phyloP scores from a whole-genome alignment of 2,329 filamentous ascomycete genomes.

The Neocatenulostroma microsporum region DNA sequence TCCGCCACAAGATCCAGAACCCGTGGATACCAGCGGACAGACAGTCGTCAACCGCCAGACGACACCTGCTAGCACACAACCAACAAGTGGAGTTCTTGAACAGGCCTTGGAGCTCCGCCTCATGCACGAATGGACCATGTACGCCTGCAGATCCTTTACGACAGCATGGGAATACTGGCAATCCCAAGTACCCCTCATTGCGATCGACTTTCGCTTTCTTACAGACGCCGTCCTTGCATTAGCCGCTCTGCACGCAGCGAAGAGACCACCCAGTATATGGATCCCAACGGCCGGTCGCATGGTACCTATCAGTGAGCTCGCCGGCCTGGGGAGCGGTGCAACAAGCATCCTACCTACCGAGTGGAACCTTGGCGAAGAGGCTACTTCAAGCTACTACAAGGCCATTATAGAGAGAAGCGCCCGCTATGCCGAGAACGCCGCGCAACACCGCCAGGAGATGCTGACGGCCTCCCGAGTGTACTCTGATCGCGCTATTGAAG shows the following conservation, averaged over 20 bases:
- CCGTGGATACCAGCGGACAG: too few species aligned
- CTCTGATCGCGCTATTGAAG: constrained; percentile 21
- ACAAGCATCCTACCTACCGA: too few species aligned
- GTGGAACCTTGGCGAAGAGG: too few species aligned
- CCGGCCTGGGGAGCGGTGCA: too few species aligned
- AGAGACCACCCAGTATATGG: constrained; percentile 12
- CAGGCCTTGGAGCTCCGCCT: constrained; percentile 18
- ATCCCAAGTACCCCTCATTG: constrained; percentile 19
- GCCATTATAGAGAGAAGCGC: too few species aligned
- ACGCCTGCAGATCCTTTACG: constrained; percentile 18
- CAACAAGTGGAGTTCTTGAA: too few species aligned
- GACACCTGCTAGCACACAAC: too few species aligned
- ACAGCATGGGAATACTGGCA: constrained; percentile 19
- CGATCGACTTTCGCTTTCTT: constrained; percentile 17
- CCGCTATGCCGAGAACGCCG: too few species aligned
- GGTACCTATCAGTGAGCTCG: too few species aligned
- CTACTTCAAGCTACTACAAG: too few species aligned
- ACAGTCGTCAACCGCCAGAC: too few species aligned
- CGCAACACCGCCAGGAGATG: constrained; percentile 15
- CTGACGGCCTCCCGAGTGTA: constrained; percentile 18
- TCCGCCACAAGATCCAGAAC: too few species aligned
- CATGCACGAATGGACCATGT: constrained; percentile 23
- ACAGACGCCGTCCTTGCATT: constrained; percentile 21
- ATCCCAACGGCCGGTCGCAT: constrained; percentile 12
- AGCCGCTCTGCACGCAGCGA: constrained; percentile 20